Conservation (phyloP, 345 rosid species). For the Gossypium stocksii region DNA sequence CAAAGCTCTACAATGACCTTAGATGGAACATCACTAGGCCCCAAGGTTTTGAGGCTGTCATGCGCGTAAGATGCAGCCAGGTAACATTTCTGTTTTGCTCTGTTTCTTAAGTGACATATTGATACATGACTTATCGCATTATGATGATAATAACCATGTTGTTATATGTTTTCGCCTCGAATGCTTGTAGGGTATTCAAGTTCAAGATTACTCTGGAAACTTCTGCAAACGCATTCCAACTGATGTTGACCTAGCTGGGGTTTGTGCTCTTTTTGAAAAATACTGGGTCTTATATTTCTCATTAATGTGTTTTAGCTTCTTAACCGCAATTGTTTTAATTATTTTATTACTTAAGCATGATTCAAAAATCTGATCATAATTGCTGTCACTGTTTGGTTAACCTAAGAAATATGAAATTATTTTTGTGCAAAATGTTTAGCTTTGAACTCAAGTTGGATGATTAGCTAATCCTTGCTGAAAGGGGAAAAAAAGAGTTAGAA, state of each 20-base stretch:
- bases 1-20: conserved; percentile 94
- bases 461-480: not conserved
- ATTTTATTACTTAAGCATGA: conserved; percentile 5
- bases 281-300: not conserved
- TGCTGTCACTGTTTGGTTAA: conserved; percentile 5
- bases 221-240: conserved; percentile 97
- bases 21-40: conserved; percentile 98
- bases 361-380: not conserved
- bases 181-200: conserved; percentile 83
- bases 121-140: not conserved
- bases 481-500: not conserved
- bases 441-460: not conserved
- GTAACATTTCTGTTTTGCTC: conserved; percentile 28
- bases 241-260: conserved; percentile 92
- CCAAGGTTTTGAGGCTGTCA: conserved; percentile 97
- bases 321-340: not conserved
- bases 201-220: conserved; percentile 88
- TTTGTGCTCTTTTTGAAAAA: conserved; percentile 34
- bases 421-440: not conserved
- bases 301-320: not conserved
- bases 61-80: conserved; percentile 98
- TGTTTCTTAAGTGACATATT: not conserved
- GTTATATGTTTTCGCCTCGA: not conserved
- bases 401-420: not conserved
- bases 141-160: conserved; percentile 8